A percentile compares a stretch with the other conserved stretches of the same genome.
Evolutionary conservation across 148 eudicot genomes (phyloP).

Genomic region (Arctostaphylos glauca): DNA sequence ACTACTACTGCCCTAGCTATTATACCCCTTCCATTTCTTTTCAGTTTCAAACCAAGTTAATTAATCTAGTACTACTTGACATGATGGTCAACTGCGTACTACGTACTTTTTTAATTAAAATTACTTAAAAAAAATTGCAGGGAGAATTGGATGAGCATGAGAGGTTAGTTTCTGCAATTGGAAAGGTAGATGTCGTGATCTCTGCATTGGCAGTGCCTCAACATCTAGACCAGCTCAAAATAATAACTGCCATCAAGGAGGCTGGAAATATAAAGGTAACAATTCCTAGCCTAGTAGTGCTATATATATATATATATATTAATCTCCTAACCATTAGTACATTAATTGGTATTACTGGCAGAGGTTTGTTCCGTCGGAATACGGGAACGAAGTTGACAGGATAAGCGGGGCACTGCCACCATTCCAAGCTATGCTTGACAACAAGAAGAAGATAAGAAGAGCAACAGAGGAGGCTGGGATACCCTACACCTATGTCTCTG

Average conservation of each 20-base stretch:
- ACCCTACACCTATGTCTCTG: conserved; percentile 22
- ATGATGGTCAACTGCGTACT: too few species aligned
- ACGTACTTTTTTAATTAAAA: too few species aligned
- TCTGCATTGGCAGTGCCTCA: conserved; percentile 26
- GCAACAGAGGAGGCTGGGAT: conserved; percentile 28
- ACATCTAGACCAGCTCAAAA: conserved; percentile 23
- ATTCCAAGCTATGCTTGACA: conserved; percentile 15
- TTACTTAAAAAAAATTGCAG: not conserved
- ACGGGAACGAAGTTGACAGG: conserved; percentile 29
- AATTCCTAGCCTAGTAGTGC: too few species aligned
- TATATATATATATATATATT: too few species aligned
- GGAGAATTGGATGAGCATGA: conserved; percentile 27
- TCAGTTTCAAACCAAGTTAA: too few species aligned
- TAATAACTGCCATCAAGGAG: conserved; percentile 26
- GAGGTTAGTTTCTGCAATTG: conserved; percentile 20
- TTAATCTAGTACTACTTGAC: too few species aligned
- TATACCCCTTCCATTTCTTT: too few species aligned
- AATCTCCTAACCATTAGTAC: too few species aligned
- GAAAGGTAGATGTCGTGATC: conserved; percentile 27
- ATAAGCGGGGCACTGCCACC: conserved; percentile 23
- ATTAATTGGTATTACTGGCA: not conserved
- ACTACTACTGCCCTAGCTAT: too few species aligned
- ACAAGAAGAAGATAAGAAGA: conserved; percentile 25
- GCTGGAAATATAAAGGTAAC: conserved; percentile 27
- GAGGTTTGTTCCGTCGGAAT: conserved; percentile 34